Evolutionary conservation across 805 yeast species (phyloP), one percentile per base, ranked within the genome.

Genomic region (Pichia cephalocereana): DNA sequence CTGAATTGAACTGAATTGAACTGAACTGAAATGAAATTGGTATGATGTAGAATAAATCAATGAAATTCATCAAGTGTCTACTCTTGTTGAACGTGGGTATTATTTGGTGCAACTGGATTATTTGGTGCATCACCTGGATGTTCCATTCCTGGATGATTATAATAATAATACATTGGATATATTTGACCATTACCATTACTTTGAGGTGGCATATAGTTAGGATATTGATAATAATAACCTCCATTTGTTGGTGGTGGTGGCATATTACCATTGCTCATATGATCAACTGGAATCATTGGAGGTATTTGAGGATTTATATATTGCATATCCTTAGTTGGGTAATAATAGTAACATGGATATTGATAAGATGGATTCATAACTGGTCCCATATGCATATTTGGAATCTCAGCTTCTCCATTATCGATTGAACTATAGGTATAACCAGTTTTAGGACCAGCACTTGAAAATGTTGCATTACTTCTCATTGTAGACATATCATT

Each of bases 121-220:
- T 34, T 12, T 34, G 17, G 9, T 14, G 6, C 37, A 14, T 45
- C 47, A 15, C 23, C 31, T 19, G 43, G 38, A 19, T 23, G 40
- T n/a, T 51, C 49, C 26, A 45, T 15, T 37, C 45, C 41, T 27
- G 46, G 37, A n/a, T 63, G 61, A 45, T 61, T 60, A 43, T 60
- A 63, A 43, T 63, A 64, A 57, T 61, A 54, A 47, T 63, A 63
- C 49, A 59, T 59, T 28, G 68, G 67, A 44, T 58, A 61, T 53
- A 58, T 46, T 18, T 60, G 58, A 9, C 48, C 47, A 19, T 45
- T 50, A 6, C 46, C 50, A 7, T 52, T 45, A 18, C 43, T 41
- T 17, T 50, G 55, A 26, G 61, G 54, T 38, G 53, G 54, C 8
- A 19, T 8, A 41, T 54, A 61, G 8, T 58, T 55, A 14, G 65